Conservation (phyloP, 2,329 filamentous ascomycete genomes). For the Didymella pinodella region DNA sequence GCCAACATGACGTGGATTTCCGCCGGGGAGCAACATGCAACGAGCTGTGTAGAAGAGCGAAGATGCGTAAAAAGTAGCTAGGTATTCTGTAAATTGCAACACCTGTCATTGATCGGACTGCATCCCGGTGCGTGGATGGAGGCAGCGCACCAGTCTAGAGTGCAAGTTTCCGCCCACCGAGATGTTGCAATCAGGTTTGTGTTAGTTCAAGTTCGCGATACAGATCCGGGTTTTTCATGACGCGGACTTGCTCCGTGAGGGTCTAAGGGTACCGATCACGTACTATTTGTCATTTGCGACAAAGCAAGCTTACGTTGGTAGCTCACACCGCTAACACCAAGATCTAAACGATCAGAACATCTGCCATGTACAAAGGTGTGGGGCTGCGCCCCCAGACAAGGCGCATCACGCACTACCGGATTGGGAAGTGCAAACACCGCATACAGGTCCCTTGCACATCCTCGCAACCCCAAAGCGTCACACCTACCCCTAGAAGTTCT, state of each 20-base stretch:
- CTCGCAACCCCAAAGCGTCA: neutral
- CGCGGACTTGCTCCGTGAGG: neutral
- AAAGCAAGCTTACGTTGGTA: neutral
- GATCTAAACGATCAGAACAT: neutral
- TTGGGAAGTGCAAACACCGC: slow-evolving; percentile 13
- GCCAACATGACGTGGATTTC: no score
- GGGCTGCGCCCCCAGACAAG: neutral
- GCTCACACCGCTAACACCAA: neutral
- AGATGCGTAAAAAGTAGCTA: no score
- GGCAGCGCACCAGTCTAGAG: no score
- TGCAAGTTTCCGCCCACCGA: no score
- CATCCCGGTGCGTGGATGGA: no score
- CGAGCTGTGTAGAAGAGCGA: no score
- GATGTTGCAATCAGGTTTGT: neutral
- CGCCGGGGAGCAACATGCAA: no score
- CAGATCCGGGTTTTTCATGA: slow-evolving; percentile 1
- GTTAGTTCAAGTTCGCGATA: neutral
- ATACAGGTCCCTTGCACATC: slow-evolving; percentile 7
- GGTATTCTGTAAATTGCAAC: neutral
- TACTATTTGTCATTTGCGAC: neutral
- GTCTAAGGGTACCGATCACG: neutral
- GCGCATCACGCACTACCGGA: slow-evolving; percentile 3
- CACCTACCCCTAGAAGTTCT: slow-evolving; percentile 1
- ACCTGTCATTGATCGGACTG: no score
- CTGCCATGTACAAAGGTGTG: neutral